These are phyloP conservation scores for Pseudophaeomoniella oleicola DNA, from an alignment of 2,329 filamentous ascomycete species.

Conservation along the genomic window DNA sequence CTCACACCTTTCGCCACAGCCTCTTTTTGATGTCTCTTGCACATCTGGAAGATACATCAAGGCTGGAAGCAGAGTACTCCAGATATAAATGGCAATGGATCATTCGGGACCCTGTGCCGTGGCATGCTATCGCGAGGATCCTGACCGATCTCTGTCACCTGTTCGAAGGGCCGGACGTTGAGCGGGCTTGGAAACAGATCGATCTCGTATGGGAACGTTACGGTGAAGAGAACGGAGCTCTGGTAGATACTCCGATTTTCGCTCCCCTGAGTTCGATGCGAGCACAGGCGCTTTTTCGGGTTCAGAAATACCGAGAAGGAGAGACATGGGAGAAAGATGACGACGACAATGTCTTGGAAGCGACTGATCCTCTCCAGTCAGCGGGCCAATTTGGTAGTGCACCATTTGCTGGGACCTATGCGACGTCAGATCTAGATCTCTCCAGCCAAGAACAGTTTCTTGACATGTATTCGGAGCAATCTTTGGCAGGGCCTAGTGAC, in stretches of 20 bases:
- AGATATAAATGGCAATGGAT: background rate
- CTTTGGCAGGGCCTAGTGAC: too few relatives aligned
- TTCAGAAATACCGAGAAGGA: too few relatives aligned
- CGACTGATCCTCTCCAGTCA: too few relatives aligned
- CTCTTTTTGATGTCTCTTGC: background rate
- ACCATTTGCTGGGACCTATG: too few relatives aligned
- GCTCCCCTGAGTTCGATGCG: background rate
- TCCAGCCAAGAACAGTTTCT: too few relatives aligned
- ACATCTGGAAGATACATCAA: background rate
- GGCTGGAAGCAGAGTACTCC: background rate
- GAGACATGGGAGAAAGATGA: too few relatives aligned
- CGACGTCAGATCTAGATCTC: too few relatives aligned
- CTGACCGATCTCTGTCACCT: background rate
- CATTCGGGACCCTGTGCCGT: background rate
- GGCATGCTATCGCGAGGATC: constrained; percentile 1
- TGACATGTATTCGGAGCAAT: too few relatives aligned
- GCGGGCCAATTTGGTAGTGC: too few relatives aligned
- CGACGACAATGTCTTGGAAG: too few relatives aligned
- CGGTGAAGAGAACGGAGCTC: background rate
- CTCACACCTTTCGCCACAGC: background rate
- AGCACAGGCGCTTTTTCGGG: background rate
- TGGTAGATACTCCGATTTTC: background rate
- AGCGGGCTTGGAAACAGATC: background rate
- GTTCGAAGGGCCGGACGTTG: background rate
- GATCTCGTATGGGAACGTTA: background rate